These are phyloP conservation scores for Aplosporella prunicola DNA, from an alignment of 2,329 filamentous ascomycete genomes.

Conservation along the genomic window DNA sequence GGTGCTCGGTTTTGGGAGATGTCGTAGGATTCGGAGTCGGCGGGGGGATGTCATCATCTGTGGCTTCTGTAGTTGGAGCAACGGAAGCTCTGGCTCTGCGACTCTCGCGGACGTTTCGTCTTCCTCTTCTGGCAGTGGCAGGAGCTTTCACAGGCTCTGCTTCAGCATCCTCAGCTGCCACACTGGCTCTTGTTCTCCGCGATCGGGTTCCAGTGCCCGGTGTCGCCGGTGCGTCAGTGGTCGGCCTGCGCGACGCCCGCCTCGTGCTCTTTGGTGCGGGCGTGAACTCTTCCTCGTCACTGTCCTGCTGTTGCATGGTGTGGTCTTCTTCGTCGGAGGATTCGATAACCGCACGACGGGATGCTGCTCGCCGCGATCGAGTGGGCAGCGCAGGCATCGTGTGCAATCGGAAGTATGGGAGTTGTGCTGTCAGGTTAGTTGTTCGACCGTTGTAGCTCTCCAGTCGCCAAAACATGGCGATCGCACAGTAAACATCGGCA, in stretches of 20 bases:
- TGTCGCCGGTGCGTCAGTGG: conserved; percentile 33
- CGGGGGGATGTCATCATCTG: too few species aligned
- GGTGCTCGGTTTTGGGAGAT: conserved; percentile 43
- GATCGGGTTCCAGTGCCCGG: conserved; percentile 31
- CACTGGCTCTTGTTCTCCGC: conserved; percentile 37
- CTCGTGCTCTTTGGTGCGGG: conserved; percentile 55
- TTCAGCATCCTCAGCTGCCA: not conserved
- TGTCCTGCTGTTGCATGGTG: conserved; percentile 47
- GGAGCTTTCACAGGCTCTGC: conserved; percentile 1
- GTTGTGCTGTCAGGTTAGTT: too few species aligned
- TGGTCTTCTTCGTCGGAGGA: conserved; percentile 65
- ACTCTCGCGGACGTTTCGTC: conserved; percentile 10
- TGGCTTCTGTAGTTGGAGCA: conserved; percentile 4
- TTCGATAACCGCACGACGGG: conserved; percentile 61
- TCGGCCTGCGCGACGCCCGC: conserved; percentile 35
- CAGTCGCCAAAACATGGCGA: too few species aligned
- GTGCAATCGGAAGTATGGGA: too few species aligned
- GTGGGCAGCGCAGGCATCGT: conserved; percentile 27
- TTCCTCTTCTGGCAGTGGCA: conserved; percentile 3
- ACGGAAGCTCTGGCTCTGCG: conserved; percentile 8
- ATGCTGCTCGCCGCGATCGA: conserved; percentile 50
- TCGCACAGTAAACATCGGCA: too few species aligned
- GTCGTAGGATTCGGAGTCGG: conserved; percentile 44
- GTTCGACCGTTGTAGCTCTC: too few species aligned
- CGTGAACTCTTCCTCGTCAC: conserved; percentile 71